Conservation (phyloP, 306 rosid species). For the Trifolium subterraneum region DNA sequence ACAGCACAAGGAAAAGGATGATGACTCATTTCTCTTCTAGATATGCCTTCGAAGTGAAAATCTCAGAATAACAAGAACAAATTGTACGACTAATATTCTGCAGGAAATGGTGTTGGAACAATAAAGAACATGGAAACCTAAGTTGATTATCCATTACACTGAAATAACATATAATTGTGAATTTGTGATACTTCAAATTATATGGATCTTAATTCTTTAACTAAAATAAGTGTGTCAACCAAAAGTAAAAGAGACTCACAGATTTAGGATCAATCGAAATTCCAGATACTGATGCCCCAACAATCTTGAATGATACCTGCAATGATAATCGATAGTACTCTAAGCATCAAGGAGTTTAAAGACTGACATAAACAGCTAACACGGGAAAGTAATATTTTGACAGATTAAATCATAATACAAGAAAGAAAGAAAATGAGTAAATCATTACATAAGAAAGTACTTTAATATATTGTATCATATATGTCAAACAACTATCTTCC, state of each 20-base stretch:
- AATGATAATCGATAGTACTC: conserved; percentile 5
- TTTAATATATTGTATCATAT: too few relatives aligned
- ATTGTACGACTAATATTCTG: background rate
- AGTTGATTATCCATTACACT: conserved; percentile 16
- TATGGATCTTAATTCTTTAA: conserved; percentile 22
- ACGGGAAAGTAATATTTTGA: conserved; percentile 8
- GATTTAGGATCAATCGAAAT: conserved; percentile 76
- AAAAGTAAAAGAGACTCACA: conserved; percentile 61
- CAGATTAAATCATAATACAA: background rate
- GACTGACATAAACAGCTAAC: conserved; percentile 11
- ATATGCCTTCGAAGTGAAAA: conserved; percentile 4
- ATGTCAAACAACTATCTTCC: background rate
- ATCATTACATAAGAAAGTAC: background rate
- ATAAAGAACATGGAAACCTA: conserved; percentile 1
- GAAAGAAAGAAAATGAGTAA: conserved; percentile 1
- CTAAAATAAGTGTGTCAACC: conserved; percentile 14
- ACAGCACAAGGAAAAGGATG: conserved; percentile 29
- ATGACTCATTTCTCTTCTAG: conserved; percentile 22
- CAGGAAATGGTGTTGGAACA: conserved; percentile 18
- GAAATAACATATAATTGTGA: conserved; percentile 30
- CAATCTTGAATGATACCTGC: conserved; percentile 85
- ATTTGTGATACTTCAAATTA: conserved; percentile 31
- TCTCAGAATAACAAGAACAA: background rate
- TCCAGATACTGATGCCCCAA: conserved; percentile 90
- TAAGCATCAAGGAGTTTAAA: background rate